Evolutionary conservation across 2,329 filamentous ascomycete species (phyloP).

Genomic region (Pezicula radicicola): DNA sequence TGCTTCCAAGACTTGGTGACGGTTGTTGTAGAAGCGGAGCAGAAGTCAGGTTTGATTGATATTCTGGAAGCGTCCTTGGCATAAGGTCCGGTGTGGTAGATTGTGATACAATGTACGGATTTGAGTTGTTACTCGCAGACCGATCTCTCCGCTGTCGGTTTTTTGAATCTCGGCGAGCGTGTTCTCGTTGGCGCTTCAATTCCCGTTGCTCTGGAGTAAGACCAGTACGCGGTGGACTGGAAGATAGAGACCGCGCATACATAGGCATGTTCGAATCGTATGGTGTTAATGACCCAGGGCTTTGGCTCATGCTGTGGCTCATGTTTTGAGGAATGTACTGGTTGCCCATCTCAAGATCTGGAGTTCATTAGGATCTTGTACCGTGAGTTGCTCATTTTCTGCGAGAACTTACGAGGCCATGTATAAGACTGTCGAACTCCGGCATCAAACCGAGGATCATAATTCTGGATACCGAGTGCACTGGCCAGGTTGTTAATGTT

Average conservation of each 20-base stretch:
- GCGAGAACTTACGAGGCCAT: neutral
- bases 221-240: conserved; percentile 52
- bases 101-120: conserved; percentile 27
- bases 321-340: conserved; percentile 22
- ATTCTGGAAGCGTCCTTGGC: conserved; percentile 26
- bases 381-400: neutral
- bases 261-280: conserved; percentile 25
- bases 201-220: conserved; percentile 60
- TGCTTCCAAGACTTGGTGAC: conserved; percentile 16
- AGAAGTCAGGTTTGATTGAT: conserved; percentile 24
- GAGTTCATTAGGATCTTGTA: conserved; percentile 11
- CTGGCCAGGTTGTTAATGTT: conserved; percentile 14
- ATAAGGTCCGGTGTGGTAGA: conserved; percentile 28
- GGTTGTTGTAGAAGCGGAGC: conserved; percentile 28
- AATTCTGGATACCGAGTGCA: conserved; percentile 28
- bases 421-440: conserved; percentile 8
- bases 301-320: conserved; percentile 20
- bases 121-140: conserved; percentile 21
- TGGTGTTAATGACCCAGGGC: conserved; percentile 20
- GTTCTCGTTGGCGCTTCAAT: conserved; percentile 58
- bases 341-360: conserved; percentile 27
- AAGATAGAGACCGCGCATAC: conserved; percentile 37
- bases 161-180: conserved; percentile 56
- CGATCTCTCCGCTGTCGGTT: conserved; percentile 46
- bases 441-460: conserved; percentile 26